Conservation (phyloP, 106 monocot species). For the Phalaenopsis aphrodite region DNA sequence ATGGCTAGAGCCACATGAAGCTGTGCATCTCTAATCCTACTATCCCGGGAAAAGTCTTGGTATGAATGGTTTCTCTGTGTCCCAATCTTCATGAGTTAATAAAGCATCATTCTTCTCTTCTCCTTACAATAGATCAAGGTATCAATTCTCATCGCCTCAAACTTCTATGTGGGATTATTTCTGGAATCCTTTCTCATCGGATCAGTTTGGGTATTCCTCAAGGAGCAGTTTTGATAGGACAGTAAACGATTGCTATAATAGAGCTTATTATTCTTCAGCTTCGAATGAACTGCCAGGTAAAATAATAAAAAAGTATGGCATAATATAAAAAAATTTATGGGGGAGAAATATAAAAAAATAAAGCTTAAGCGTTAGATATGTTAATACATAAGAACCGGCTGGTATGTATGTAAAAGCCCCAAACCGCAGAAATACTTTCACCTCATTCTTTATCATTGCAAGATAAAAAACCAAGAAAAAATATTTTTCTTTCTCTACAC, state of each 20-base stretch:
- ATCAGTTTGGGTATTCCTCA: slow-evolving; percentile 24
- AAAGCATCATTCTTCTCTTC: slow-evolving; percentile 30
- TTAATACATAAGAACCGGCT: too few relatives aligned
- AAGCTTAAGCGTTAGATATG: too few relatives aligned
- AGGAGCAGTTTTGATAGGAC: slow-evolving; percentile 22
- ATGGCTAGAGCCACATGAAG: slow-evolving; percentile 44
- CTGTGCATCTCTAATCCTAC: slow-evolving; percentile 31
- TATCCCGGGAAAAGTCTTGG: slow-evolving; percentile 30
- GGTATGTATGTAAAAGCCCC: too few relatives aligned
- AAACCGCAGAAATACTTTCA: too few relatives aligned
- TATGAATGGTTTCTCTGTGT: slow-evolving; percentile 27
- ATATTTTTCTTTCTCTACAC: too few relatives aligned
- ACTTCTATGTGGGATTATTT: slow-evolving; percentile 58
- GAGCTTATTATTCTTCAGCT: slow-evolving; percentile 45
- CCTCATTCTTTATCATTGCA: too few relatives aligned
- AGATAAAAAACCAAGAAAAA: too few relatives aligned
- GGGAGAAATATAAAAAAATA: too few relatives aligned
- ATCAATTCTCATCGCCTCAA: slow-evolving; percentile 48
- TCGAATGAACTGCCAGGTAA: slow-evolving; percentile 54
- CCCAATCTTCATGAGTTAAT: slow-evolving; percentile 30
- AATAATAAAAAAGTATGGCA: background rate
- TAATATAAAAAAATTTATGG: too few relatives aligned
- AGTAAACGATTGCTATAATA: slow-evolving; percentile 29
- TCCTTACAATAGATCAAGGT: slow-evolving; percentile 22
- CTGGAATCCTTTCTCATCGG: slow-evolving; percentile 70